Conservation (phyloP, 2,329 filamentous ascomycete genomes). For the Parastagonospora avenae region DNA sequence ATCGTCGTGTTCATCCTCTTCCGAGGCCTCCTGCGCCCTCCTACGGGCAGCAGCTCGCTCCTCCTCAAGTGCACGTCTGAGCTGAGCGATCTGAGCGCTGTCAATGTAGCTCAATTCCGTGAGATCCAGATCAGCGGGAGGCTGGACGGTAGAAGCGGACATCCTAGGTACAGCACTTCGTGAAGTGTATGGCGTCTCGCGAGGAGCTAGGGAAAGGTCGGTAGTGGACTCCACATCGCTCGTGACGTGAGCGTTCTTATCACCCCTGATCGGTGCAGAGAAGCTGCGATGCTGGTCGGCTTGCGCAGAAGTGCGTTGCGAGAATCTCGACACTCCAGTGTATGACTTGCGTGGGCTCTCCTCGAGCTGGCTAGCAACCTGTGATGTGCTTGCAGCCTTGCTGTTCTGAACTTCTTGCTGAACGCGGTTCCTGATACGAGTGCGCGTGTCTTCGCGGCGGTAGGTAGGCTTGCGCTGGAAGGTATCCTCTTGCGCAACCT, state of each 20-base stretch:
- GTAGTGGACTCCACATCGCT: constrained; percentile 48
- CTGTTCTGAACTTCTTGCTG: constrained; percentile 44
- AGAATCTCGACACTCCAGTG: constrained; percentile 24
- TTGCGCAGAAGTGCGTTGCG: constrained; percentile 17
- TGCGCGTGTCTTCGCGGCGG: constrained; percentile 39
- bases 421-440: constrained; percentile 39
- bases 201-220: constrained; percentile 45
- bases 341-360: constrained; percentile 33
- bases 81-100: constrained; percentile 56
- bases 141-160: constrained; percentile 27
- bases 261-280: constrained; percentile 34
- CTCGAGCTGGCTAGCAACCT: constrained; percentile 21
- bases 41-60: constrained; percentile 54
- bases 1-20: too few species aligned
- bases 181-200: constrained; percentile 33
- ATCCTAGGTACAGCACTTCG: constrained; percentile 25
- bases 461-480: constrained; percentile 34
- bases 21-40: constrained; percentile 5
- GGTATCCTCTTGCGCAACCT: constrained; percentile 21
- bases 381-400: constrained; percentile 23
- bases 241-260: constrained; percentile 29
- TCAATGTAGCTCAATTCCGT: constrained; percentile 63
- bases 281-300: constrained; percentile 29
- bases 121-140: constrained; percentile 43
- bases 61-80: constrained; percentile 62